These are phyloP conservation scores for Fomes fomentarius DNA, from an alignment of 1,284 basidiomycete genomes.

Conservation along the genomic window DNA sequence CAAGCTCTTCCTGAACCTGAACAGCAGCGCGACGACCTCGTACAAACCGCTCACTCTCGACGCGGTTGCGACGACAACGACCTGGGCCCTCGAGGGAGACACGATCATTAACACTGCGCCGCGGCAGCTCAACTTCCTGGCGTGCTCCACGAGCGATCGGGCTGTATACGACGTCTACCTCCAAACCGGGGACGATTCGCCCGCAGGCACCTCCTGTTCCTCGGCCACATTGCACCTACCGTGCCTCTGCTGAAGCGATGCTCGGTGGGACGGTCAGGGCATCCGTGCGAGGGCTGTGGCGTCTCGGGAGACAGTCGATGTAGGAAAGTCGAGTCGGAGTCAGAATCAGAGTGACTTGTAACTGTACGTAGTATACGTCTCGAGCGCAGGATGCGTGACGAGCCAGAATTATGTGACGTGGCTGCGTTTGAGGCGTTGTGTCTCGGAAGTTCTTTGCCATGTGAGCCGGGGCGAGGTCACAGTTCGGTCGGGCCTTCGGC, in stretches of 20 bases:
- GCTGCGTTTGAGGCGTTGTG: no score
- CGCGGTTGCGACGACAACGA: conserved; percentile 49
- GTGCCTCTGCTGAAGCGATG: conserved; percentile 47
- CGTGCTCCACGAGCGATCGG: conserved; percentile 48
- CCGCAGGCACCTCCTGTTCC: conserved; percentile 46
- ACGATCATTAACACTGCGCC: conserved; percentile 58
- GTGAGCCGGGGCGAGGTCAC: no score
- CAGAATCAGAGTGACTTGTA: no score
- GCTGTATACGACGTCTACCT: conserved; percentile 51
- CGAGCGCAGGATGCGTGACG: no score
- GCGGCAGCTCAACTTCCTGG: conserved; percentile 57
- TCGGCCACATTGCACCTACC: conserved; percentile 55
- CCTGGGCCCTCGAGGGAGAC: conserved; percentile 63
- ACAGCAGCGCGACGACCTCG: conserved; percentile 45
- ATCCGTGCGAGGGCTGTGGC: no score
- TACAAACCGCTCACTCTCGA: conserved; percentile 54
- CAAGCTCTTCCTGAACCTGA: conserved; percentile 51
- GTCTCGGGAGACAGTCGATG: no score
- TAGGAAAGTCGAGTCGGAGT: no score
- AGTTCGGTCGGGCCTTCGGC: no score
- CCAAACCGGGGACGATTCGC: conserved; percentile 55
- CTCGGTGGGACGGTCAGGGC: not conserved
- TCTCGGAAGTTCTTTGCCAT: no score
- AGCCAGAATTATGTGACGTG: no score
- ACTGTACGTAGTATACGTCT: no score